Evolutionary conservation across 176 grass and related monocot genomes (phyloP), one percentile per base, ranked within the genome.

Genomic region (Triticum dicoccoides): DNA sequence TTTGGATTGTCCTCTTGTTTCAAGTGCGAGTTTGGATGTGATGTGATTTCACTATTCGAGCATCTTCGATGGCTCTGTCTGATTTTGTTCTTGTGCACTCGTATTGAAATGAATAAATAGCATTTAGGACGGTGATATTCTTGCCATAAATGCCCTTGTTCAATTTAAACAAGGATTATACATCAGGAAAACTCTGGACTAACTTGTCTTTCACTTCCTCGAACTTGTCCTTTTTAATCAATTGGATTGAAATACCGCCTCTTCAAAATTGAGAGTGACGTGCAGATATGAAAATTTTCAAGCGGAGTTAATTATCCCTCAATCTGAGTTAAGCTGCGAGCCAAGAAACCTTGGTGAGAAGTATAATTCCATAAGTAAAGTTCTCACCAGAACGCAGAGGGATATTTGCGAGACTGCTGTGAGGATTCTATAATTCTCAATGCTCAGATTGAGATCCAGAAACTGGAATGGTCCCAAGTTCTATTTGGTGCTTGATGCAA

Each of bases 71-170:
- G 6, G 14, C 8, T 10, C 14, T 76, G 61, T n/a, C 11, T 58
- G 61, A 58, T 67, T 5, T 47, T 84, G 18, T 80, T 47, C 9
- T 62, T 73, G 29, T 35, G 68, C 17, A 23, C 20, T 21, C 54
- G 59, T 15, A 77, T 11, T 45, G 20, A 86, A 59, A 69, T 42
- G 67, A 32, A 24, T 56, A 56, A 78, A 25, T 80, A 74, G 38
- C 54, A 61, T 89, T 66, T 86, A 54, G 66, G 69, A 67, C 32
- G 59, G 12, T 39, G 67, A 51, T 70, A 52, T 90, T 84, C 61
- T 23, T 84, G 80, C 77, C 30, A 64, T 83, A 18, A 45, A 11
- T 64, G 23, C 15, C 73, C 52, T 58, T 81, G 61, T 61, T 37
- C 21, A 69, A 69, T 61, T 68, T 59, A 80, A 47, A 67, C 13